phyloP scores from a whole-genome alignment of 129 eudicot genomes.

The Helichrysum umbraculigerum region DNA sequence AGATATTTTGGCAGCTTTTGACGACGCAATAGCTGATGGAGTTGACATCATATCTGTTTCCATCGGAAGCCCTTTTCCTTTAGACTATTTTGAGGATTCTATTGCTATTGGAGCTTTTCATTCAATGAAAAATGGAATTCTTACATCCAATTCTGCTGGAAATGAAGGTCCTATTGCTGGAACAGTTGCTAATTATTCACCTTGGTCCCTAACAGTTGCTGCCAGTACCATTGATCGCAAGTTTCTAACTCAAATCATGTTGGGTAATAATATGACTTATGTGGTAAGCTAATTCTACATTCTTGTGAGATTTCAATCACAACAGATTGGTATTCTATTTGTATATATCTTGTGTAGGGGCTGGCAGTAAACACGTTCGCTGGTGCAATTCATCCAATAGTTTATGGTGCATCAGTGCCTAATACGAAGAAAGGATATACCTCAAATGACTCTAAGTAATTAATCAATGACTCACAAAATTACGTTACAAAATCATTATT shows the following conservation, averaged over 20 bases:
- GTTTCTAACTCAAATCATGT: constrained; percentile 34
- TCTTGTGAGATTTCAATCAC: background rate
- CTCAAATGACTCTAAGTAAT: constrained; percentile 36
- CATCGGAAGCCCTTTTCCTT: constrained; percentile 39
- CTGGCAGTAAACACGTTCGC: constrained; percentile 42
- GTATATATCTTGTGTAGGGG: constrained; percentile 26
- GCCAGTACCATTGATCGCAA: constrained; percentile 53
- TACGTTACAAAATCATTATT: background rate
- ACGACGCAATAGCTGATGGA: constrained; percentile 73
- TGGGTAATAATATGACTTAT: constrained; percentile 43
- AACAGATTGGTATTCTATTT: background rate
- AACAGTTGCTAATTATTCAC: constrained; percentile 39
- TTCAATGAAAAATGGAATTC: constrained; percentile 57
- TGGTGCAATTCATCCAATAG: constrained; percentile 29
- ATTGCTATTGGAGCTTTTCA: constrained; percentile 83
- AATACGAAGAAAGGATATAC: constrained; percentile 33
- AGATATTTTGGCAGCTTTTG: constrained; percentile 57
- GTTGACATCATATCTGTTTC: constrained; percentile 74
- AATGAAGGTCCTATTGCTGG: constrained; percentile 52
- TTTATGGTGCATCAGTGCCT: constrained; percentile 48
- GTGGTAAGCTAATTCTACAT: constrained; percentile 18
- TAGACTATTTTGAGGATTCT: constrained; percentile 47
- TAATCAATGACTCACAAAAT: background rate
- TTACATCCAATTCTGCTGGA: constrained; percentile 67
- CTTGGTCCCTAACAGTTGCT: constrained; percentile 56